Base-by-base conservation (phyloP, 352 stramenopile genomes). In the Phytophthora lateralis region DNA sequence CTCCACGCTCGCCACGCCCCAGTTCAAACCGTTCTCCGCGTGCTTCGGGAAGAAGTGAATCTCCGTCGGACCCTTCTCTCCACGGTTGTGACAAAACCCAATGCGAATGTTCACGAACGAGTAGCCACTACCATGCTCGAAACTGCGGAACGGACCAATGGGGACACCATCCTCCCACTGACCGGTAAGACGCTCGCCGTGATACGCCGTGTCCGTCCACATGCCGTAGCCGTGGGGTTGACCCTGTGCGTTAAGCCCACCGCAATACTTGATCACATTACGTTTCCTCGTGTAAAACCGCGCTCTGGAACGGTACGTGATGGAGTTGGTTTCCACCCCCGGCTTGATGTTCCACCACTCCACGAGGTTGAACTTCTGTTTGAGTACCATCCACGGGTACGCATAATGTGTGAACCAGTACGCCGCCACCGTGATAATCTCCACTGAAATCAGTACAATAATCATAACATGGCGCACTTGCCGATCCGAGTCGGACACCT, bases 1-100 rank as follows among this genome's bases (percentile, higher is more conserved):
- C 55, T 91, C 82, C 9, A 96, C 86, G 35, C 79, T 90, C 1
- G 79, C 82, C 0, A 96, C 85, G 15, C 89, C 90, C 77, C 85
- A 96, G 46, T 82, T 69, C 15, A 86, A 57, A 2, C 67, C 70
- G 3, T 75, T 69, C 0, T 61, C 43, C 5, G 76, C 71, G 54
- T 83, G 76, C 41, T 78, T 82, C 7, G 80, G 80, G 20, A 71
- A 75, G 26, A 84, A 88, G n/a, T 46, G 66, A 30, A 80, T 83
- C 17, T 79, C 63, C 0, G 75, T 73, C 14, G 74, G 43, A 6
- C 37, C 43, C 10, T 67, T 65, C 42, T 84, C 75, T 0, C 21
- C 68, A 14, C 75, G 73, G 46, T 85, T 85, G 43, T 85, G 75
- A 47, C 88, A 88, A 35, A 84, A 93, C 0, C 78, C 83, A 34